These are phyloP conservation scores for Mycena vitilis DNA, from an alignment of 768 basidiomycete species.

Conservation along the genomic window DNA sequence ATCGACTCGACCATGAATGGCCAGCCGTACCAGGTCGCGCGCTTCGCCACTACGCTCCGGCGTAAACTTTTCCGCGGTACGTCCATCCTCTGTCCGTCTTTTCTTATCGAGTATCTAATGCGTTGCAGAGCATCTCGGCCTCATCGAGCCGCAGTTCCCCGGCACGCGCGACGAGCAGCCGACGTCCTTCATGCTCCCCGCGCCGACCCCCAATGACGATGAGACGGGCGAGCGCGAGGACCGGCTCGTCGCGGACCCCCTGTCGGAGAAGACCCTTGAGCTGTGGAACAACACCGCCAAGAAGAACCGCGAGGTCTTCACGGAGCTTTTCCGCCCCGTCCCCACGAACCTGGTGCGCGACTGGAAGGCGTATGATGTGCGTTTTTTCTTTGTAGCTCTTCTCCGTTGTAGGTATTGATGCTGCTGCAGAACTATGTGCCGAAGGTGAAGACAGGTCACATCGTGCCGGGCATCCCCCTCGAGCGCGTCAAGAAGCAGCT, in stretches of 20 bases:
- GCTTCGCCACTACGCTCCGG: constrained; percentile 87
- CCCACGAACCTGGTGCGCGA: constrained; percentile 85
- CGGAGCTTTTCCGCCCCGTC: constrained; percentile 87
- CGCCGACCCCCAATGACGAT: constrained; percentile 76
- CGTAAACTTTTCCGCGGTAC: constrained; percentile 86
- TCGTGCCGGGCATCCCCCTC: constrained; percentile 75
- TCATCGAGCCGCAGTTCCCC: constrained; percentile 79
- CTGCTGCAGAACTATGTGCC: constrained; percentile 75
- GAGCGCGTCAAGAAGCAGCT: constrained; percentile 82
- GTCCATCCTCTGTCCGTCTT: constrained; percentile 24
- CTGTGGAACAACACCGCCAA: constrained; percentile 80
- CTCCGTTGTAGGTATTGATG: background rate
- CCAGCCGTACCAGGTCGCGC: constrained; percentile 72
- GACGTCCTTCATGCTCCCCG: constrained; percentile 82
- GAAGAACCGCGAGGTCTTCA: constrained; percentile 86
- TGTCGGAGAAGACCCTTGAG: constrained; percentile 67
- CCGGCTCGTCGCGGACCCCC: constrained; percentile 78
- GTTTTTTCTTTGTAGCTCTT: constrained; percentile 35
- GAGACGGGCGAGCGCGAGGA: constrained; percentile 72
- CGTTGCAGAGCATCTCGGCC: constrained; percentile 82
- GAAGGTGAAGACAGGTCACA: constrained; percentile 84
- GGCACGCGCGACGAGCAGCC: constrained; percentile 47
- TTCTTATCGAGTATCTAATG: constrained; percentile 22
- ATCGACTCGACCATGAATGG: constrained; percentile 86
- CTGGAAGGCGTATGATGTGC: constrained; percentile 83